Conservation (phyloP, 441 rosid genomes). For the Euphorbia celastroides region DNA sequence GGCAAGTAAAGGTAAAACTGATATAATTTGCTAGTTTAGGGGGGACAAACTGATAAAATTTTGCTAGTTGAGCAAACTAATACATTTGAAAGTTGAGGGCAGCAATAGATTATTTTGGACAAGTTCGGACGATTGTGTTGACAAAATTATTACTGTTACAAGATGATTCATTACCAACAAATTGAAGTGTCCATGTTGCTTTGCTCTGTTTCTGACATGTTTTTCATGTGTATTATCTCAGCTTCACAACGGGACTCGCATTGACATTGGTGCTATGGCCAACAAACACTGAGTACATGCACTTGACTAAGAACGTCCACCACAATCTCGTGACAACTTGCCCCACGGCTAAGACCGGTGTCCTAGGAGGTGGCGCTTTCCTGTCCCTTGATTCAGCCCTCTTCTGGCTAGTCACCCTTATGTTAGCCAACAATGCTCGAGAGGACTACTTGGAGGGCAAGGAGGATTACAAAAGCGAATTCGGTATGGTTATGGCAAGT, state of each 20-base stretch:
- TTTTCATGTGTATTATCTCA: conserved; percentile 16
- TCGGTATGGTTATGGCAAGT: conserved; percentile 16
- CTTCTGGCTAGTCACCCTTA: conserved; percentile 83
- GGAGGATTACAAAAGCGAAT: conserved; percentile 25
- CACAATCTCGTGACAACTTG: conserved; percentile 40
- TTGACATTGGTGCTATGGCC: conserved; percentile 72
- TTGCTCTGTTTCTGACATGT: background rate
- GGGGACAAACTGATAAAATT: no score
- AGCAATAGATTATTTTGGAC: no score
- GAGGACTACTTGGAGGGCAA: conserved; percentile 84
- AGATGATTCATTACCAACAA: no score
- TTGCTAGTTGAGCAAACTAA: no score
- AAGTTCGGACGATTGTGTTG: no score
- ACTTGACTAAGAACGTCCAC: conserved; percentile 60
- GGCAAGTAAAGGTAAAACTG: no score
- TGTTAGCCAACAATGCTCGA: conserved; percentile 86
- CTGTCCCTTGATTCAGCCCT: conserved; percentile 92
- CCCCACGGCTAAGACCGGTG: conserved; percentile 95
- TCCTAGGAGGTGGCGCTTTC: conserved; percentile 93
- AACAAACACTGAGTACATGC: conserved; percentile 75
- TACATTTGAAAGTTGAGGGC: no score
- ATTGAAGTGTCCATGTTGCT: no score
- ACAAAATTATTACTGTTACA: no score
- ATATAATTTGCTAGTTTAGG: no score
- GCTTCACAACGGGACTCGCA: conserved; percentile 71